Conservation (phyloP, 345 rosid species). For the Ceriops zippeliana region DNA sequence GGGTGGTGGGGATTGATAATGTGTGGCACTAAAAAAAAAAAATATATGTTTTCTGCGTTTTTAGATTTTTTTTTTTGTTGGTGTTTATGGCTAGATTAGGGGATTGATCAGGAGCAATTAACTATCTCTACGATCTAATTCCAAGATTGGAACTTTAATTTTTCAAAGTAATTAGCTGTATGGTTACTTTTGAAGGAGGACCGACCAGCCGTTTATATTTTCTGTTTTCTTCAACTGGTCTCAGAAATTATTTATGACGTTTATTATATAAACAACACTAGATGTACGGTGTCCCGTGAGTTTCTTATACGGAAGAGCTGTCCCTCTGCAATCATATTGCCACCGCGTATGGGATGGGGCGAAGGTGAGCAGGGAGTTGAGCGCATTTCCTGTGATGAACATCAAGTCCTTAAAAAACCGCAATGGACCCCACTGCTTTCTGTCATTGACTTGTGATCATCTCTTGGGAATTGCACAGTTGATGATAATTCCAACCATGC, state of each 20-base stretch:
- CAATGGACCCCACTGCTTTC: constrained; percentile 9
- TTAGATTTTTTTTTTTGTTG: background rate
- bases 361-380: too few relatives aligned
- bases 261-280: background rate
- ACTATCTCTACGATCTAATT: too few relatives aligned
- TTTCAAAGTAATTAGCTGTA: too few relatives aligned
- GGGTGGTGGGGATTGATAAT: too few relatives aligned
- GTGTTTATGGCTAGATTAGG: background rate
- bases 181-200: too few relatives aligned
- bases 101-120: too few relatives aligned
- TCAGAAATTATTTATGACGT: too few relatives aligned
- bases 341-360: background rate
- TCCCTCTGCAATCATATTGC: background rate
- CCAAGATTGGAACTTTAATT: too few relatives aligned
- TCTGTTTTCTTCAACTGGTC: too few relatives aligned
- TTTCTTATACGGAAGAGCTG: constrained; percentile 22
- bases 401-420: background rate
- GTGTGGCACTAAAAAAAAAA: too few relatives aligned
- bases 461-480: background rate
- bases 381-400: background rate
- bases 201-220: too few relatives aligned
- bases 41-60: background rate
- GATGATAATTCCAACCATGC: background rate
- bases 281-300: constrained; percentile 22
- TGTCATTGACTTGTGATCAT: background rate